phyloP scores from a whole-genome alignment of 176 grass and related monocot genomes.

The Melocanna baccifera region DNA sequence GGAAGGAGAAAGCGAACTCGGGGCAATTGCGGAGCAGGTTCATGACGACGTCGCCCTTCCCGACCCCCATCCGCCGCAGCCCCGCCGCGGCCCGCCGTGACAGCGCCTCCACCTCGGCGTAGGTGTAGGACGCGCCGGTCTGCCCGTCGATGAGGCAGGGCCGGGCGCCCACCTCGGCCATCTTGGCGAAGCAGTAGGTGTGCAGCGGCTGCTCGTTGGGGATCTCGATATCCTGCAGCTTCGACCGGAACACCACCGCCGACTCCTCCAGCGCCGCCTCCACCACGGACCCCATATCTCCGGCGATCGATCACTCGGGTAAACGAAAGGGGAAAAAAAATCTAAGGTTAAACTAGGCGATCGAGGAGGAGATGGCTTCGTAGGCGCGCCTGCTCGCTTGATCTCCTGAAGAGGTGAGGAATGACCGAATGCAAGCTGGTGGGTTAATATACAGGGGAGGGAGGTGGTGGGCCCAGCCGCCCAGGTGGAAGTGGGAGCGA shows the following conservation, averaged over 20 bases:
- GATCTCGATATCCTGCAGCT: constrained; percentile 79
- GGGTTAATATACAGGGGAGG: constrained; percentile 29
- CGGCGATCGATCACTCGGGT: background rate
- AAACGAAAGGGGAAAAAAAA: background rate
- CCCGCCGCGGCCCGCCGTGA: constrained; percentile 40
- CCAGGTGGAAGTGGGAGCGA: background rate
- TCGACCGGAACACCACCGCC: constrained; percentile 59
- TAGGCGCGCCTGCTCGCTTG: background rate
- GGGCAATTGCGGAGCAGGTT: constrained; percentile 76
- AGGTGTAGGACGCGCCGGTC: constrained; percentile 49
- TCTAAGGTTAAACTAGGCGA: background rate
- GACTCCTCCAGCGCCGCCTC: background rate
- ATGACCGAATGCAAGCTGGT: background rate
- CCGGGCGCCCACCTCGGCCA: constrained; percentile 17
- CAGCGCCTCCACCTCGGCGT: constrained; percentile 42
- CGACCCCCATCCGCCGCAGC: constrained; percentile 47
- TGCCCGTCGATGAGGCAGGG: constrained; percentile 69
- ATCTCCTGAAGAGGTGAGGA: constrained; percentile 37
- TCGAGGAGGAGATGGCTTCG: background rate
- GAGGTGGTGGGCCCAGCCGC: background rate
- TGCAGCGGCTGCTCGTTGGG: constrained; percentile 47
- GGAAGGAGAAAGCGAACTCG: constrained; percentile 76
- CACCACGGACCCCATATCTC: constrained; percentile 40
- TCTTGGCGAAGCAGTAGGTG: constrained; percentile 67
- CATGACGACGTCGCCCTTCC: constrained; percentile 70